Base-by-base conservation (phyloP, 129 eudicot species). In the Chrysanthemum lavandulifolium region DNA sequence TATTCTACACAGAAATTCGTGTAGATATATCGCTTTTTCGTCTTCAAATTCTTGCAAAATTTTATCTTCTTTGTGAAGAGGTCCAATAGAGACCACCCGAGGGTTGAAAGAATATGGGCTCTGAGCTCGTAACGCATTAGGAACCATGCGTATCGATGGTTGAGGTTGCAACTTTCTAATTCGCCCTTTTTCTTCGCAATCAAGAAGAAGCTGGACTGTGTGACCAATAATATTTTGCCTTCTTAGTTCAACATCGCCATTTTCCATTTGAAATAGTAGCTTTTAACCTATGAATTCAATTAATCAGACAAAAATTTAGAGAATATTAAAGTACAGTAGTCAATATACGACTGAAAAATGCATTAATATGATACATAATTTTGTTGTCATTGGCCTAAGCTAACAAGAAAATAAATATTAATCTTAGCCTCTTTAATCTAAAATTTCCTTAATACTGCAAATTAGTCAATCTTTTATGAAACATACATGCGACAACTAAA, bases 31-130 rank as follows among this genome's bases (percentile, higher is more conserved):
- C 47, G 0, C 16, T 51, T 68, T 68, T 6, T 18, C 36, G 45
- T 25, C 61, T 53, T 68, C 73, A 25, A 50, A 48, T 19, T 51
- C 45, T 67, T 67, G 49, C 18, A 62, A 13, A 18, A 6, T 15
- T 67, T 18, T n/a, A 10, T 67, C 56, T 6, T 19, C 43, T 51
- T 19, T 68, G 59, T 68, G 73, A 18, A 68, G n/a, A 13, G 73
- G 73, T 51, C 73, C 73, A 13, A 70, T 70, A 13, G 75, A 14
- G 51, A 70, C 65, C 13, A 70, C 27, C 5, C 47, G 50, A 8
- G 75, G 75, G 19, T 18, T 33, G 13, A 53, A 70, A 33, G 65
- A 58, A 70, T n/a, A 2, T n/a, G 61, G 61, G 51, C 48, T 70
- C 12, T 55, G 21, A n/a, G 55, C 13, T 13, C 64, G 6, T 15